These are phyloP conservation scores for Neopestalotiopsis sp. DNA, from an alignment of 2,329 filamentous ascomycete species.

Conservation along the genomic window DNA sequence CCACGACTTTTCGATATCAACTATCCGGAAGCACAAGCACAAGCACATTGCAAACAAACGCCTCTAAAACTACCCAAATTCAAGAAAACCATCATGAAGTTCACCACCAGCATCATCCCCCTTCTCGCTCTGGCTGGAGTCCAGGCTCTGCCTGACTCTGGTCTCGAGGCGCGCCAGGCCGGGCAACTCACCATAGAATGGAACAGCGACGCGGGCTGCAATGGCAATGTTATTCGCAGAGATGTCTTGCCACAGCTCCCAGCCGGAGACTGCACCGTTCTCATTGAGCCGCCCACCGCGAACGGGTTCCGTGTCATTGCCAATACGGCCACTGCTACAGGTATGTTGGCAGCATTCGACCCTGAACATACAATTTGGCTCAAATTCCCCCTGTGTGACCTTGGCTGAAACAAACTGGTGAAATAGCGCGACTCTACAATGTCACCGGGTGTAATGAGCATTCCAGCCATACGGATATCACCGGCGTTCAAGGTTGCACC, in stretches of 20 bases:
- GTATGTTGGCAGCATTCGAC: background rate
- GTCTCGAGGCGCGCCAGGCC: background rate
- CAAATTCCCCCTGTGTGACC: no score
- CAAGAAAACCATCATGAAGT: background rate
- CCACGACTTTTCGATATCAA: background rate
- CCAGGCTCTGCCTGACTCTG: background rate
- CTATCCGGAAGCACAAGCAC: background rate
- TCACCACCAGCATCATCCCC: background rate
- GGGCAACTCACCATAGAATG: background rate
- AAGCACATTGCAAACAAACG: background rate
- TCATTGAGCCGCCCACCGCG: background rate
- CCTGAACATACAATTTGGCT: background rate
- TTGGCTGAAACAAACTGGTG: no score
- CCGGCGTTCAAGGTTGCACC: no score
- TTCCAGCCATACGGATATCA: background rate
- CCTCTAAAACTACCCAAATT: background rate
- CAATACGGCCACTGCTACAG: background rate
- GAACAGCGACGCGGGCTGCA: background rate
- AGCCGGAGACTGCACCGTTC: background rate
- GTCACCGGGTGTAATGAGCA: background rate
- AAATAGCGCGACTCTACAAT: background rate
- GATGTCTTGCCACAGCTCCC: background rate
- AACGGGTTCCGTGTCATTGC: background rate
- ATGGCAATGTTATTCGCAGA: background rate
- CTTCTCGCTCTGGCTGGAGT: background rate